phyloP scores from a whole-genome alignment of 2,329 filamentous ascomycete genomes.

The Aspergillus udagawae region DNA sequence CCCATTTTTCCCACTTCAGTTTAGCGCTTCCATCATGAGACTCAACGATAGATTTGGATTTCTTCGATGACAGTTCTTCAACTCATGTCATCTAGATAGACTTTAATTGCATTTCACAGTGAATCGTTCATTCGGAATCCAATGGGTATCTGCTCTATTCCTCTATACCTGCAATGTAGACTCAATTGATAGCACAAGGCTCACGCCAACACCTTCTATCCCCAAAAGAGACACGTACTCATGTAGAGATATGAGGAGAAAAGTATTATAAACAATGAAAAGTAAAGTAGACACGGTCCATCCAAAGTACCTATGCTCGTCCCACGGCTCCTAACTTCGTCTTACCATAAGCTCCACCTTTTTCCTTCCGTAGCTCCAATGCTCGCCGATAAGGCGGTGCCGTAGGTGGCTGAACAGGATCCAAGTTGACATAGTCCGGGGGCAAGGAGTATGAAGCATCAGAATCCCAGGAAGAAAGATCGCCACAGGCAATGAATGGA shows the following conservation, averaged over 20 bases:
- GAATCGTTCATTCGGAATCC: conserved; percentile 3
- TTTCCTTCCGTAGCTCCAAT: conserved; percentile 73
- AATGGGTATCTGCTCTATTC: conserved; percentile 15
- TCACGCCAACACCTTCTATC: not conserved
- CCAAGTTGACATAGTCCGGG: conserved; percentile 77
- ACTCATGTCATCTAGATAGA: not conserved
- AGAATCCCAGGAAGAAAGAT: conserved; percentile 89
- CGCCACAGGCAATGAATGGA: conserved; percentile 94
- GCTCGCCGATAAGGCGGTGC: conserved; percentile 93
- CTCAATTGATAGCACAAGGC: not conserved
- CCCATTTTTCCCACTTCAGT: conserved; percentile 14
- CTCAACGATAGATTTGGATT: not conserved
- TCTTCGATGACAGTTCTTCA: not conserved
- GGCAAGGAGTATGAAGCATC: conserved; percentile 92
- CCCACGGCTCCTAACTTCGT: conserved; percentile 46
- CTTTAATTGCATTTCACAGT: not conserved
- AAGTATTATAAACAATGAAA: not conserved
- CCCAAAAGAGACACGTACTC: not conserved
- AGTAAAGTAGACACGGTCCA: conserved; percentile 5
- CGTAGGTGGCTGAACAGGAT: conserved; percentile 91
- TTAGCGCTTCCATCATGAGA: conserved; percentile 15
- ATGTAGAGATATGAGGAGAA: not conserved
- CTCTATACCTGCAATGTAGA: not conserved
- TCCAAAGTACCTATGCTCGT: conserved; percentile 15
- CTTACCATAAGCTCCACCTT: conserved; percentile 74